Base-by-base conservation (phyloP, 2,329 filamentous ascomycete species). In the Neonectria neomacrospora region DNA sequence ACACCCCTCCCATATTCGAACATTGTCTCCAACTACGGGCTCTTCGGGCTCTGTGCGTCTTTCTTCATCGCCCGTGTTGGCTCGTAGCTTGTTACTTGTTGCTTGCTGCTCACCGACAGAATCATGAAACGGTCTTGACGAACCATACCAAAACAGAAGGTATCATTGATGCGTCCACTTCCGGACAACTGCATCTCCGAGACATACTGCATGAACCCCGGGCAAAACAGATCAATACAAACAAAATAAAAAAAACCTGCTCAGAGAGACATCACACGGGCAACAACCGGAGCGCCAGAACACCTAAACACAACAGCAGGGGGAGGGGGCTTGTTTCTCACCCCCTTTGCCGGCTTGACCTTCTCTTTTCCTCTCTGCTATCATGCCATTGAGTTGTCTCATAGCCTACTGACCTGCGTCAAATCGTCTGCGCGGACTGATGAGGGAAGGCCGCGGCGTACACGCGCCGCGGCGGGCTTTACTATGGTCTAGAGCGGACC, bases 401-500 rank as follows among this genome's bases (percentile, higher is more conserved):
- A 28, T 32, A 20, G 26, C 47, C 28, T 32, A 32, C 18, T 10
- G 18, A 32, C 10, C 28, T 32, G 4, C 47, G 4, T 7, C 10
- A 20, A 14, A n/a, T n/a, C n/a, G 11, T 8, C 14, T 23, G 20
- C 44, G 22, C 44, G 22, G 16, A 22, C 44, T 26, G 8, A n/a
- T 26, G 23, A 26, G 44, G 22, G 44, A 23, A 26, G 23, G 44
- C 12, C 20, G 22, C 44, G 44, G 44, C 44, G 44, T 11, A 45
- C 42, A 23, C 16, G n/a, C 45, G 47, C 28, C 10, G 28, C 51
- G 54, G 48, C 37, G 41, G 39, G 48, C 44, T 58, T 61, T 26
- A 47, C 12, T 18, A 48, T 51, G 54, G 47, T 51, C 45, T 54
- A 68, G 58, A 50, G 56, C 61, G 66, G 61, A 50, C 54, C 63